Base-by-base conservation (phyloP, 495 filamentous ascomycete species). In the Aspergillus saccharolyticus region DNA sequence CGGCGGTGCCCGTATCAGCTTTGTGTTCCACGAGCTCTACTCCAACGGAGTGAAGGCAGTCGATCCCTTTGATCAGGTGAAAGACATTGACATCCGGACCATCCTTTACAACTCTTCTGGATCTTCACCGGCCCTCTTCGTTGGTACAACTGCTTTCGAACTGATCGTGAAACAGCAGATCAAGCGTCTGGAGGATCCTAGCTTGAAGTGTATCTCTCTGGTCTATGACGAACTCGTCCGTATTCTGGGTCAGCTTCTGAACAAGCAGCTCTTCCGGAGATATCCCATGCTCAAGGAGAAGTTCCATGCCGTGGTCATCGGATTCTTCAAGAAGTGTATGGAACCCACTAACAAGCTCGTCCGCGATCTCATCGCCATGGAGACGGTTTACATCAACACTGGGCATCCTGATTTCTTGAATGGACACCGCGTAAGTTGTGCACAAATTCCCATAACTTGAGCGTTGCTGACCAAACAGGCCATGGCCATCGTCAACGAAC, bases 161-260 rank as follows among this genome's bases (percentile, higher is more conserved):
- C 79, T 96, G 51, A 96, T 99, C 62, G 95, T 97, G 61, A 99
- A 97, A 82, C 89, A 97, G 70, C 91, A 99, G 70, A 99, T 99
- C 73, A 95, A 87, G 81, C 84, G 95, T 46, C 73, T 99, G 49
- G 95, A 99, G 73, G 95, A 99, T 56, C 95, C 95, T 25, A 96
- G 90, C 72, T 73, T 95, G 68, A 97, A 96, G 77, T 99, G 95
- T 79, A 92, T 94, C 44, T 92, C 89, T 33, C 79, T 99, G 52
- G 93, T 99, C 14, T 99, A 96, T 66, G 95, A 99, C 73, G 95
- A 99, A 77, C 78, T 99, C 59, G 91, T 97, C 57, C 89, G 95
- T 61, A 97, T 99, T 63, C 85, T 99, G 44, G 84, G 87, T 18
- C 89, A 96, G 70, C 82, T 97, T 10, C 83, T 99, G 55, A 80